Conservation (phyloP, 2,329 filamentous ascomycete species). For the Fusarium odoratissimum region DNA sequence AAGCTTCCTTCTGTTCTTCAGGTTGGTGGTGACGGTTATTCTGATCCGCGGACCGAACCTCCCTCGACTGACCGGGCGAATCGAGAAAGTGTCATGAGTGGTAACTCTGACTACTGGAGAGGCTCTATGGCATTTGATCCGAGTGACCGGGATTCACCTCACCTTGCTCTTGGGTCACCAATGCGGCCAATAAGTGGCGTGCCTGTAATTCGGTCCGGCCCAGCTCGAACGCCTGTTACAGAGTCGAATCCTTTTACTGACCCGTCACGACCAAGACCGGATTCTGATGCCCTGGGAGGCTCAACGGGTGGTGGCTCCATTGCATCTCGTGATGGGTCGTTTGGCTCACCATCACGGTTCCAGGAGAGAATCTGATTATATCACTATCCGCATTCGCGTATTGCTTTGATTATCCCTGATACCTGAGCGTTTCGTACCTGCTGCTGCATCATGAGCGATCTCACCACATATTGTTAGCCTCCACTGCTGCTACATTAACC, state of each 20-base stretch:
- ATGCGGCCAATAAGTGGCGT: slow-evolving; percentile 71
- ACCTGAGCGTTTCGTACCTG: slow-evolving; percentile 44
- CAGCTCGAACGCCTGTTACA: slow-evolving; percentile 70
- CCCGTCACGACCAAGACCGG: slow-evolving; percentile 45
- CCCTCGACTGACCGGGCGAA: slow-evolving; percentile 40
- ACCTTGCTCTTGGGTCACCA: slow-evolving; percentile 65
- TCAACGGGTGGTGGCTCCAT: slow-evolving; percentile 37
- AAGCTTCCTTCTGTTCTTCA: slow-evolving; percentile 73
- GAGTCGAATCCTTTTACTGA: slow-evolving; percentile 63
- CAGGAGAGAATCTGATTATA: slow-evolving; percentile 44
- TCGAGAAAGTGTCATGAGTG: slow-evolving; percentile 57
- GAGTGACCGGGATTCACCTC: slow-evolving; percentile 48
- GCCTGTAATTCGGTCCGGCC: slow-evolving; percentile 72
- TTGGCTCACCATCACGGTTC: slow-evolving; percentile 45
- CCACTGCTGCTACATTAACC: slow-evolving; percentile 6
- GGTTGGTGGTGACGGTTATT: slow-evolving; percentile 72
- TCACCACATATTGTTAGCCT: slow-evolving; percentile 20
- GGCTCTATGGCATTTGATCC: slow-evolving; percentile 62
- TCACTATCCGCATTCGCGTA: neutral
- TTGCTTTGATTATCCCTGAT: slow-evolving; percentile 31
- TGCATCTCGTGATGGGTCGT: slow-evolving; percentile 40
- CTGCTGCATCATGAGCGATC: slow-evolving; percentile 36
- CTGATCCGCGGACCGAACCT: slow-evolving; percentile 52
- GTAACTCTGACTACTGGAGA: slow-evolving; percentile 63
- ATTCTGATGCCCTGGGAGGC: slow-evolving; percentile 42